Evolutionary conservation across 2,329 filamentous ascomycete species (phyloP), one percentile per base, ranked within the genome.

Genomic region (Diplodia scrobiculata): DNA sequence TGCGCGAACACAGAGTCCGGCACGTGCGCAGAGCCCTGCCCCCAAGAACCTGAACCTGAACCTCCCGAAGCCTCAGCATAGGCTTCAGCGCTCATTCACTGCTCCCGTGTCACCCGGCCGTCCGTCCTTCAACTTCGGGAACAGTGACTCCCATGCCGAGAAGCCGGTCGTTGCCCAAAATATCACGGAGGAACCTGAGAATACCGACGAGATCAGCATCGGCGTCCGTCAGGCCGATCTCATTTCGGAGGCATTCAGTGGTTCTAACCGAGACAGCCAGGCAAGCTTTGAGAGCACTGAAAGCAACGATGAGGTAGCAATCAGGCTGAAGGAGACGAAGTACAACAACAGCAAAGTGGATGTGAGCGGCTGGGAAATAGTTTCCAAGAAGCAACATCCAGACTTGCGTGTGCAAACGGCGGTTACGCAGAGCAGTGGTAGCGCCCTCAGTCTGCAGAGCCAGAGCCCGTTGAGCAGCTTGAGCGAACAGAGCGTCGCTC

Each of bases 381-480:
- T 62, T 5, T 50, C 58, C 11, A 62, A 62, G 19, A 62, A 62
- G 45, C 58, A 62, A 27, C 58, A 62, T 4, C 58, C 58, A 11
- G 48, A 50, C 5, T 25, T 62, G 58, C 58, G 36, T 1, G 27
- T 62, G 41, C 41, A 62, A 25, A 62, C 58, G 1, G 17, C 27
- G 3, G n/a, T 62, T 13, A 29, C 58, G 29, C 58, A 62, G n/a
- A 38, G 27, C n/a, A 36, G 48, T 10, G 51, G 51, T 7, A 65
- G 38, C 17, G 48, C 38, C 1, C 51, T 65, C 10, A 48, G 38
- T n/a, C 27, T 65, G 27, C 63, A 65, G 32, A 65, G 51, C n/a
- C 63, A 65, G n/a, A 65, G 63, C 13, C 63, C 63, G 51, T 36
- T 65, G 51, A 65, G 51, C 38, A 65, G 63, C 25, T 36, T 65